These are phyloP conservation scores for Clonostachys byssicola DNA, from an alignment of 2,329 filamentous ascomycete genomes.

Conservation along the genomic window DNA sequence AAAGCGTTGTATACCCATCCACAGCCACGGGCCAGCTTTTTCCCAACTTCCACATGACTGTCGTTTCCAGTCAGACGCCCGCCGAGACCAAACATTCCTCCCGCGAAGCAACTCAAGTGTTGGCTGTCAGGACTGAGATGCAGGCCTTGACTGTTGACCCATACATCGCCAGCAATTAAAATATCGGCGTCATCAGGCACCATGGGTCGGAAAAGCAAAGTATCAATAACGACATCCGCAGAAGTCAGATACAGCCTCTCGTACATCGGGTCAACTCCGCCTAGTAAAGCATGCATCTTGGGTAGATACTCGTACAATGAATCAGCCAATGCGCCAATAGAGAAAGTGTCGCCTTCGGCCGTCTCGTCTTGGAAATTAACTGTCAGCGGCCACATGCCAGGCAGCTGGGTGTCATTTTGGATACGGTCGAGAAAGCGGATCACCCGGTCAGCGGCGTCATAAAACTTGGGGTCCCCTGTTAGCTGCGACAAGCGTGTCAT, in stretches of 20 bases:
- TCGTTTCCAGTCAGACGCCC: constrained; percentile 51
- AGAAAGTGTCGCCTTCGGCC: constrained; percentile 43
- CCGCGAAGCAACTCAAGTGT: constrained; percentile 55
- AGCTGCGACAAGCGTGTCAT: constrained; percentile 61
- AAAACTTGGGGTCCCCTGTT: constrained; percentile 55
- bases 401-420: constrained; percentile 50
- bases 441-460: constrained; percentile 57
- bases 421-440: constrained; percentile 46
- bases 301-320: constrained; percentile 63
- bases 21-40: constrained; percentile 47
- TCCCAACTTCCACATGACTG: constrained; percentile 40
- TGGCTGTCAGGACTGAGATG: constrained; percentile 20
- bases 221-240: constrained; percentile 50
- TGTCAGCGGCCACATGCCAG: constrained; percentile 58
- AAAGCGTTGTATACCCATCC: constrained; percentile 53
- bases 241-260: constrained; percentile 35
- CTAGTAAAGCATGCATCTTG: constrained; percentile 61
- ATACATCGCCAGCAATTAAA: constrained; percentile 56
- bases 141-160: constrained; percentile 6
- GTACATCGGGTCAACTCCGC: constrained; percentile 42
- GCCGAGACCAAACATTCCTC: constrained; percentile 63
- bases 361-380: constrained; percentile 49
- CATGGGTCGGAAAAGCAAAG: constrained; percentile 65
- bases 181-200: constrained; percentile 53
- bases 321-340: constrained; percentile 51